Percentiles rank a stretch among this genome's conserved stretches.
phyloP scores from a whole-genome alignment of 2,329 filamentous ascomycete genomes.

The Emericellopsis atlantica region DNA sequence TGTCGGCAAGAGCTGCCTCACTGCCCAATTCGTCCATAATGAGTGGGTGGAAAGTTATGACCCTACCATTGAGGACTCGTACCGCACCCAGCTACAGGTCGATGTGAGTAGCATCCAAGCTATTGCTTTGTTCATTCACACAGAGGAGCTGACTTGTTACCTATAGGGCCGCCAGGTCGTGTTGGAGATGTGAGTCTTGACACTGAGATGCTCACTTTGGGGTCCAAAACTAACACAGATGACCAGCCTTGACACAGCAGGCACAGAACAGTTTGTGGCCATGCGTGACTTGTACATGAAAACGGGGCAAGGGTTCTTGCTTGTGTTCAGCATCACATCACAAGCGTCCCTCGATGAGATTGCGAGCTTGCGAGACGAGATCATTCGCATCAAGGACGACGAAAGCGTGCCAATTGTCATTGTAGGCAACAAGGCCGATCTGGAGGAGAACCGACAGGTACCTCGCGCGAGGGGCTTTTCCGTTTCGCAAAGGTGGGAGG shows the following conservation, averaged over 20 bases:
- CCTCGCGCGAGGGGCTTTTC: conserved; percentile 69
- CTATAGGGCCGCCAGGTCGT: conserved; percentile 72
- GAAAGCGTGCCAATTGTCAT: conserved; percentile 78
- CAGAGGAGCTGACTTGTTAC: conserved; percentile 14
- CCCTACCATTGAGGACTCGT: conserved; percentile 68
- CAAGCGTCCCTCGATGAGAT: conserved; percentile 74
- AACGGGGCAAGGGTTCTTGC: conserved; percentile 78
- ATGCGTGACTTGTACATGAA: conserved; percentile 86
- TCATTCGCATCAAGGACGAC: conserved; percentile 83
- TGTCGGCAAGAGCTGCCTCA: conserved; percentile 86
- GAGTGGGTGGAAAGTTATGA: conserved; percentile 87
- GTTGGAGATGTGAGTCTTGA: conserved; percentile 64
- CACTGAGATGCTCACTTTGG: background rate
- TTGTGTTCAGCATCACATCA: conserved; percentile 87
- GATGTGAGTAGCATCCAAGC: conserved; percentile 50
- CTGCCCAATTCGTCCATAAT: conserved; percentile 87
- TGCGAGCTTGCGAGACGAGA: conserved; percentile 71
- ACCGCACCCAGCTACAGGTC: conserved; percentile 63
- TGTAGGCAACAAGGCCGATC: conserved; percentile 82
- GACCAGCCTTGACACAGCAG: conserved; percentile 74
- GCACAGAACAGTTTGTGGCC: conserved; percentile 75
- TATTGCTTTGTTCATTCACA: background rate
- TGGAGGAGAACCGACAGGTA: conserved; percentile 75
- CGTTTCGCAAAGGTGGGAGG: conserved; percentile 77
- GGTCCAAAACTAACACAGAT: background rate